Conservation (phyloP, 1,284 basidiomycete genomes). For the Fomitopsis palustris region DNA sequence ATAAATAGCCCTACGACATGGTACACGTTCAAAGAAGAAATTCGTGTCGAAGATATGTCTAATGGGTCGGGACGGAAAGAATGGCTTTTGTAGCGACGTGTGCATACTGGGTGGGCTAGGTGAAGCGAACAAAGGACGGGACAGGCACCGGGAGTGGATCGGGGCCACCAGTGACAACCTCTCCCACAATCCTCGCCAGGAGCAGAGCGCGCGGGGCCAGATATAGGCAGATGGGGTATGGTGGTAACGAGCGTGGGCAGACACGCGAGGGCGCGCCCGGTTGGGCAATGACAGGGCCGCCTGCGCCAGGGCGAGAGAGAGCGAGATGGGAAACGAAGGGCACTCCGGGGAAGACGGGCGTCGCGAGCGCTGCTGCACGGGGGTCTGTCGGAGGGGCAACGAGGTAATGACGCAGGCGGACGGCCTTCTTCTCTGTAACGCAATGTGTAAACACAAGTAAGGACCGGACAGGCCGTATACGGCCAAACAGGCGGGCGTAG, state of each 20-base stretch:
- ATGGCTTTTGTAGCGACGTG: constrained; percentile 1
- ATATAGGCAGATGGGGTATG: not conserved
- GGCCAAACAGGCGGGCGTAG: constrained; percentile 6
- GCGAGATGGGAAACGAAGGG: not conserved
- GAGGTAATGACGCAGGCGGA: constrained; percentile 6
- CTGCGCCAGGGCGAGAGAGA: constrained; percentile 2
- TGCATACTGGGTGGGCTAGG: constrained; percentile 2
- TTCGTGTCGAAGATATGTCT: not conserved
- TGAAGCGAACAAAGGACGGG: not conserved
- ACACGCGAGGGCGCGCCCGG: constrained; percentile 7
- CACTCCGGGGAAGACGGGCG: not conserved
- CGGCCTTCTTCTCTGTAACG: not conserved
- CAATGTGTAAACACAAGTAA: constrained; percentile 4
- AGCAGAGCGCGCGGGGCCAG: constrained; percentile 1
- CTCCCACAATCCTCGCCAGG: constrained; percentile 4
- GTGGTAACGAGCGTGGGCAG: constrained; percentile 4
- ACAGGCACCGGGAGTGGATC: not conserved
- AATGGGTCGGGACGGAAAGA: not conserved
- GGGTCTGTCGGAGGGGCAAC: not conserved
- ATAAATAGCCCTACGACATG: constrained; percentile 2
- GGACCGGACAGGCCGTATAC: constrained; percentile 10
- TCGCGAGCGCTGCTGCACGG: constrained; percentile 2
- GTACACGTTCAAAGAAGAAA: not conserved
- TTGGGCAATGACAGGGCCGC: constrained; percentile 1
- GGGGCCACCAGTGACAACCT: not conserved